Evolutionary conservation across 2,329 filamentous ascomycete genomes (phyloP).

Genomic region (Cladosporium velox): DNA sequence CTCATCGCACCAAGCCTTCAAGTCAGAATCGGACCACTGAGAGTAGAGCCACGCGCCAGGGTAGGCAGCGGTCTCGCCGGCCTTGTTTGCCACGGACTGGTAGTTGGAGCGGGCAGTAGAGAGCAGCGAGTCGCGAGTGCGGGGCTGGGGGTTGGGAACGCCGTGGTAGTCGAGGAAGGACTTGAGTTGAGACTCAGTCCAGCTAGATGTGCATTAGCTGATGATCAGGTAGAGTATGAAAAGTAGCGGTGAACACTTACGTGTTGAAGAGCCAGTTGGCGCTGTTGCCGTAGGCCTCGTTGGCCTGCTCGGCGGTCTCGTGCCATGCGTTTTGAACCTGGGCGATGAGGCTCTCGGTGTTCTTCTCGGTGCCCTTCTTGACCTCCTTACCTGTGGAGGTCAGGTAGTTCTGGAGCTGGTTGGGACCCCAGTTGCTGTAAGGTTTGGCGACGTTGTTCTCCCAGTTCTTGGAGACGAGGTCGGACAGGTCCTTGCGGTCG

Average conservation of each 20-base stretch:
- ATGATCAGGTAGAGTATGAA: constrained; percentile 5
- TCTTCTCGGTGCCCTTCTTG: constrained; percentile 65
- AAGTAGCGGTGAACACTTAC: constrained; percentile 46
- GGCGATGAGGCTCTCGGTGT: constrained; percentile 66
- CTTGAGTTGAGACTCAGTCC: constrained; percentile 92
- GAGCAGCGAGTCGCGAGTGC: constrained; percentile 79
- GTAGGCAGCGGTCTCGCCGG: constrained; percentile 77
- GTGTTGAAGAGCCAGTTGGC: constrained; percentile 91
- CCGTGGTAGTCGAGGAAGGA: constrained; percentile 85
- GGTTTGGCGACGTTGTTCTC: constrained; percentile 71
- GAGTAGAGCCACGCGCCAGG: constrained; percentile 94
- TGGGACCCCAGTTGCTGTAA: constrained; percentile 74
- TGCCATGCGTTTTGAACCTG: constrained; percentile 75
- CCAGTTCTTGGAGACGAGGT: constrained; percentile 89
- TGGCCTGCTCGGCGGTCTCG: constrained; percentile 75
- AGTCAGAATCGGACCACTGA: constrained; percentile 86
- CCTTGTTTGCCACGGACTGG: constrained; percentile 71
- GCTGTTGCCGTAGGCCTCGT: constrained; percentile 69
- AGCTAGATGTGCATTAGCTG: constrained; percentile 58
- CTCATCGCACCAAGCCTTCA: constrained; percentile 91
- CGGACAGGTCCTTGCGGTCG: constrained; percentile 92
- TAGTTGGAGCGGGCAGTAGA: constrained; percentile 79
- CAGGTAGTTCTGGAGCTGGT: constrained; percentile 68
- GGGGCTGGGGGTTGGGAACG: constrained; percentile 85
- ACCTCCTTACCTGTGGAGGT: constrained; percentile 70